phyloP scores from a whole-genome alignment of 805 yeast species.

The Candida fluviatilis region DNA sequence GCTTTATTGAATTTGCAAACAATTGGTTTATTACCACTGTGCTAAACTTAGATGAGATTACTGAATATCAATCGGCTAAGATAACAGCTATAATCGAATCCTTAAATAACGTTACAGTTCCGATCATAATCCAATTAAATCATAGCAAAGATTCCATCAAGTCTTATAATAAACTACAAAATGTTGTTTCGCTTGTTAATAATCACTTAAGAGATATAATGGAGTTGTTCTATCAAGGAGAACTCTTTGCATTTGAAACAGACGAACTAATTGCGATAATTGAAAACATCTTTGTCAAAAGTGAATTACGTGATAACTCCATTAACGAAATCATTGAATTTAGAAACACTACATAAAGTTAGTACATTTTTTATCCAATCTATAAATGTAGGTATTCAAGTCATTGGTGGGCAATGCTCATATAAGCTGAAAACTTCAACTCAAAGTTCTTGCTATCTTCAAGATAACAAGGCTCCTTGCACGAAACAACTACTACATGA shows the following conservation, averaged over 20 bases:
- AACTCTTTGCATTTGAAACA: slow-evolving; percentile 45
- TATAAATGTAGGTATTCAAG: no score
- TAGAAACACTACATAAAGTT: slow-evolving; percentile 16
- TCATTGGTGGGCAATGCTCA: no score
- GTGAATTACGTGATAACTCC: slow-evolving; percentile 40
- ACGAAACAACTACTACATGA: no score
- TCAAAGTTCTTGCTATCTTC: no score
- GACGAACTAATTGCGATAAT: slow-evolving; percentile 41
- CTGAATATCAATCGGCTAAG: slow-evolving; percentile 31
- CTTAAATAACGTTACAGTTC: slow-evolving; percentile 18
- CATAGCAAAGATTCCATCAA: slow-evolving; percentile 16
- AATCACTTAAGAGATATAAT: slow-evolving; percentile 44
- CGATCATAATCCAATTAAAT: slow-evolving; percentile 13
- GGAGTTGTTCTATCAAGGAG: slow-evolving; percentile 49
- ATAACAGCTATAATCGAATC: slow-evolving; percentile 23
- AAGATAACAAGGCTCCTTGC: no score
- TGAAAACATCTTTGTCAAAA: slow-evolving; percentile 41
- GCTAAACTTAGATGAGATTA: slow-evolving; percentile 24
- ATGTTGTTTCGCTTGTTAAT: slow-evolving; percentile 28
- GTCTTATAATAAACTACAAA: slow-evolving; percentile 25
- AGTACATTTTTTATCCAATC: not conserved
- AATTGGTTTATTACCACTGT: slow-evolving; percentile 24
- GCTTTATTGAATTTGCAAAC: slow-evolving; percentile 25
- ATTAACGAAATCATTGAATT: slow-evolving; percentile 45
- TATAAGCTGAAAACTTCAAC: no score